Base-by-base conservation (phyloP, 306 rosid genomes). In the Macrotyloma uniflorum region DNA sequence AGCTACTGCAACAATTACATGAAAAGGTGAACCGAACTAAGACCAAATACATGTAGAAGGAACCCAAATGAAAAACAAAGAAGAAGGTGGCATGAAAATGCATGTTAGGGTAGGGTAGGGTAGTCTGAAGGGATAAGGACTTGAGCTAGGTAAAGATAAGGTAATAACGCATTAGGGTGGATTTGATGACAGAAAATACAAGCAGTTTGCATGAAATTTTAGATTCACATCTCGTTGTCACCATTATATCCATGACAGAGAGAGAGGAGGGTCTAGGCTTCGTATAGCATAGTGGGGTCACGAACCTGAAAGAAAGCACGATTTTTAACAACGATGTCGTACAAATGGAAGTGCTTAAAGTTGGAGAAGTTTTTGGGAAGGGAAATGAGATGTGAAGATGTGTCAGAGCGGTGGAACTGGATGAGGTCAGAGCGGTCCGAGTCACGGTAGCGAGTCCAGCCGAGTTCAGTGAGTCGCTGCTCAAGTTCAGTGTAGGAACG, bases 391-490 rank as follows among this genome's bases (percentile, higher is more conserved):
- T 93, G 87, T 0, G 88, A 33, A 4, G 91, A 87, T 66, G 77
- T 13, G 45, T 91, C 86, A 2, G 94, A 93, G 42, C 92, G 91
- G 76, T 93, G 98, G 87, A 93, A 93, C 81, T 91, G 98, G 22
- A 93, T 62, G 54, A 89, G 88, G 47, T 88, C 77, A 0, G 87
- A 79, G 43, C 20, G 59, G 62, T 36, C 18, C 0, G 81, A 78
- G 88, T 86, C 80, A 28, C 8, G 67, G 88, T 88, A 87, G 40
- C 96, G 96, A 75, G 80, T 86, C 98, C 97, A 93, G 0, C 98
- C 98, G 78, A 93, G 89, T 75, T 91, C 83, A n/a, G 6, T 5
- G 71, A 93, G 98, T 14, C 87, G 74, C 1, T 89, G 93, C 67
- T 91, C 94, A 38, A 91, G 96, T 50, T 91, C 88, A 3, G 85